Conservation (phyloP, 352 stramenopile genomes). For the Phytophthora sp. region DNA sequence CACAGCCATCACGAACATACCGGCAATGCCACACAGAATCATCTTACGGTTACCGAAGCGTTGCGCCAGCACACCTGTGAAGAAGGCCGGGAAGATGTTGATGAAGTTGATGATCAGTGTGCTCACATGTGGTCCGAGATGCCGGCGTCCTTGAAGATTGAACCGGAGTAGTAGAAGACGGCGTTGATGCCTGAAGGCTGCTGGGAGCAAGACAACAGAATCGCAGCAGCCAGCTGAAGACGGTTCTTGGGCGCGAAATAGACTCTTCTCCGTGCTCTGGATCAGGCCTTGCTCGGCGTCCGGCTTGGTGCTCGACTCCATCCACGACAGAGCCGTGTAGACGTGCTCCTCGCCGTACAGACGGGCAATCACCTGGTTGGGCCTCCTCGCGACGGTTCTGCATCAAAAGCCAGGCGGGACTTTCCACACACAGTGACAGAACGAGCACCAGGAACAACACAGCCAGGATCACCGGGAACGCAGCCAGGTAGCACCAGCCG, state of each 20-base stretch:
- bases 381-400: no score
- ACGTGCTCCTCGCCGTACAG: conserved; percentile 37
- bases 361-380: conserved; percentile 27
- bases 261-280: no score
- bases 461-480: no score
- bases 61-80: conserved; percentile 40
- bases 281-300: conserved; percentile 24
- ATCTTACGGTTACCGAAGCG: conserved; percentile 54
- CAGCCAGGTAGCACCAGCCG: no score
- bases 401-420: conserved; percentile 39
- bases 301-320: conserved; percentile 27
- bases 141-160: conserved; percentile 20
- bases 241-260: conserved; percentile 32
- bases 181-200: conserved; percentile 63
- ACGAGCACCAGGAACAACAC: conserved; percentile 44
- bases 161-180: conserved; percentile 26
- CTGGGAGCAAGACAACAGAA: conserved; percentile 43
- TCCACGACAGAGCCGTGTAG: conserved; percentile 31
- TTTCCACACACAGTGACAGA: conserved; percentile 48
- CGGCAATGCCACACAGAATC: conserved; percentile 42
- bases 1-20: conserved; percentile 33
- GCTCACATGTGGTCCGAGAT: conserved; percentile 15
- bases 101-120: conserved; percentile 28
- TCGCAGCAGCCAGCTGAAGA: conserved; percentile 44
- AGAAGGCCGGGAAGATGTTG: conserved; percentile 25